Base-by-base conservation (phyloP, 2,329 filamentous ascomycete species). In the Verticillium longisporum region DNA sequence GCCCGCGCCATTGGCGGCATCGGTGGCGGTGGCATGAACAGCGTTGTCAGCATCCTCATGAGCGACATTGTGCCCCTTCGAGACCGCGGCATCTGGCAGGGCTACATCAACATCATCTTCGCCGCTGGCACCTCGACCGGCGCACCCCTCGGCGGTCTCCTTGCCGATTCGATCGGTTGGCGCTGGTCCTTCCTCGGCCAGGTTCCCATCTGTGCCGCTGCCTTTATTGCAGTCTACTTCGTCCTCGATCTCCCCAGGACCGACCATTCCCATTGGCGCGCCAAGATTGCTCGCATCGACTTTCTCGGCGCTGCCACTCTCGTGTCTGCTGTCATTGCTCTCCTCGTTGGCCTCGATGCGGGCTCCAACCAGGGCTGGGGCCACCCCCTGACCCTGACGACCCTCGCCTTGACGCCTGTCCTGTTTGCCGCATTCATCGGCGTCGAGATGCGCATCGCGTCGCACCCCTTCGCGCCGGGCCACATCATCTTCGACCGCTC, bases 91-190 rank as follows among this genome's bases (percentile, higher is more conserved):
- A 78, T 88, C 10, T 93, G 88, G 86, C 90, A 92, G 71, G 89
- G 89, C 1, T 78, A 79, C 63, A 79, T 91, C 68, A 93, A 92
- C 71, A 82, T 92, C 64, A 80, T 92, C 57, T 92, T 83, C 67
- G 88, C 88, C 0, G 74, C 79, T 18, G 90, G 89, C n/a, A 83
- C 88, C 3, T 84, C 85, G 5, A 79, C 81, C 5, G 90, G 90
- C 2, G 89, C 87, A 4, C 88, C 90, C 0, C 66, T 94, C 0
- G 90, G 85, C 65, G 90, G 90, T 2, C 71, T 90, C 6, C 72
- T 92, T n/a, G 84, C 88, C 0, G 89, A 92, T 71, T 84, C 80
- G 4, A 81, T 92, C 58, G 88, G 89, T 37, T 92, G 90, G 90
- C 78, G 90, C 65, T 92, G 88, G 87, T 86, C 54, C 0, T 94